phyloP scores from a whole-genome alignment of 768 basidiomycete species.

The Leccinum ochraceum region DNA sequence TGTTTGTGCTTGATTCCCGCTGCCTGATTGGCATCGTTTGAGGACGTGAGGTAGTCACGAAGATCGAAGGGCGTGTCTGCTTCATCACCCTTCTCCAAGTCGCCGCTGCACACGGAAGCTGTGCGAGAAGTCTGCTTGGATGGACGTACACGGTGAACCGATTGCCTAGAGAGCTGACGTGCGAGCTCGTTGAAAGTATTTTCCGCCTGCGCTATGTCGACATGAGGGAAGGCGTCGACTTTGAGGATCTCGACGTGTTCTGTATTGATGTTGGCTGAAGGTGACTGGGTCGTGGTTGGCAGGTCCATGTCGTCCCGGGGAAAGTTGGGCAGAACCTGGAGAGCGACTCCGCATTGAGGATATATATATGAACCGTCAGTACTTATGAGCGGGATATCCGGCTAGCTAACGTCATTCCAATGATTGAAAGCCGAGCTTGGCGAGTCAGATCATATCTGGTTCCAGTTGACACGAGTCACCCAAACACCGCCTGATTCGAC shows the following conservation, averaged over 20 bases:
- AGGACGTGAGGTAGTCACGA: constrained; percentile 64
- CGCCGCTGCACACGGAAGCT: constrained; percentile 31
- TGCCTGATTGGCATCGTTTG: constrained; percentile 62
- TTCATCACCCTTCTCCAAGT: constrained; percentile 44
- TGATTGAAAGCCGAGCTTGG: neutral
- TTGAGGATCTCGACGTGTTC: constrained; percentile 24
- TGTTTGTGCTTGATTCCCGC: constrained; percentile 75
- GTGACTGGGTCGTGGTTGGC: neutral
- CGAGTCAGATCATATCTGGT: neutral
- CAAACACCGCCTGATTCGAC: neutral
- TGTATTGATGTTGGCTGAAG: neutral
- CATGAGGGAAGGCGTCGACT: constrained; percentile 33
- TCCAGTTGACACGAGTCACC: neutral
- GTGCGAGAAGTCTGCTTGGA: constrained; percentile 26
- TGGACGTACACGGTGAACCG: constrained; percentile 1
- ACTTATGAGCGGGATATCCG: neutral
- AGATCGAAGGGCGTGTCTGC: constrained; percentile 53
- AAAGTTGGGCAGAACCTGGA: neutral
- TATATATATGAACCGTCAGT: constrained; percentile 15
- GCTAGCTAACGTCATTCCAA: neutral
- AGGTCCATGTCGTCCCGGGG: constrained; percentile 9
- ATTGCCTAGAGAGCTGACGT: constrained; percentile 34
- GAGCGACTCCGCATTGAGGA: neutral
- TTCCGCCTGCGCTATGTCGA: constrained; percentile 54
- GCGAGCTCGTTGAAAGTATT: constrained; percentile 57